Percentiles rank a stretch among this genome's conserved stretches.
phyloP scores from a whole-genome alignment of 371 early-diverging fungal species.

The Umbelopsis sp. region DNA sequence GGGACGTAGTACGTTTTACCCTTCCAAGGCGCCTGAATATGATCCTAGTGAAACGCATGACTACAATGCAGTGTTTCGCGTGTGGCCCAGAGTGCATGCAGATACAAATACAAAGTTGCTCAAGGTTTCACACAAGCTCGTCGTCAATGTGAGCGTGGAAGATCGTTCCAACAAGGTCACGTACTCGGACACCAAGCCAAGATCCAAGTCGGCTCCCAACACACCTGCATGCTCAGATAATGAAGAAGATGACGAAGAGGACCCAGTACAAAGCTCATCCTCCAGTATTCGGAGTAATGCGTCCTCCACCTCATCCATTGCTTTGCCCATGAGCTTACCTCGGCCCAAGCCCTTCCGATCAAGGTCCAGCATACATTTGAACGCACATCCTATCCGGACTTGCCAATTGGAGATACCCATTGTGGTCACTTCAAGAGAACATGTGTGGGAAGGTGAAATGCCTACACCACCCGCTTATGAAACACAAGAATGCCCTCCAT shows the following conservation, averaged over 20 bases:
- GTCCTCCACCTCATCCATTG: neutral
- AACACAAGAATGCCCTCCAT: constrained; percentile 41
- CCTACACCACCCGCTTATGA: constrained; percentile 37
- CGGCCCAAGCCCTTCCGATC: neutral
- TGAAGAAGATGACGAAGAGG: neutral
- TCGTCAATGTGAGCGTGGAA: constrained; percentile 36
- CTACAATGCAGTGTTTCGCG: constrained; percentile 35
- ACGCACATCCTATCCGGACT: neutral
- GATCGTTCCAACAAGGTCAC: constrained; percentile 25
- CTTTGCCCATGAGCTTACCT: neutral
- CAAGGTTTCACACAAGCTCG: constrained; percentile 34
- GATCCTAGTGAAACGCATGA: constrained; percentile 30
- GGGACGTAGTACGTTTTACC: constrained; percentile 36
- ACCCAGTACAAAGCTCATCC: neutral
- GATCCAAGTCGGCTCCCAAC: constrained; percentile 1
- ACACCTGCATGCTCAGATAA: constrained; percentile 13
- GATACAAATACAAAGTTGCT: constrained; percentile 33
- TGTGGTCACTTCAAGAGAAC: constrained; percentile 48
- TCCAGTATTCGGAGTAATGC: constrained; percentile 4
- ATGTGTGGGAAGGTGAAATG: constrained; percentile 37
- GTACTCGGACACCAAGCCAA: neutral
- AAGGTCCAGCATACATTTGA: neutral
- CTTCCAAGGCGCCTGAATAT: constrained; percentile 30
- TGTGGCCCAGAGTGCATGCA: constrained; percentile 37
- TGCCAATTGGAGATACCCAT: constrained; percentile 49